Conservation (phyloP, 768 basidiomycete genomes). For the Tylopilus rubrobrunneus region DNA sequence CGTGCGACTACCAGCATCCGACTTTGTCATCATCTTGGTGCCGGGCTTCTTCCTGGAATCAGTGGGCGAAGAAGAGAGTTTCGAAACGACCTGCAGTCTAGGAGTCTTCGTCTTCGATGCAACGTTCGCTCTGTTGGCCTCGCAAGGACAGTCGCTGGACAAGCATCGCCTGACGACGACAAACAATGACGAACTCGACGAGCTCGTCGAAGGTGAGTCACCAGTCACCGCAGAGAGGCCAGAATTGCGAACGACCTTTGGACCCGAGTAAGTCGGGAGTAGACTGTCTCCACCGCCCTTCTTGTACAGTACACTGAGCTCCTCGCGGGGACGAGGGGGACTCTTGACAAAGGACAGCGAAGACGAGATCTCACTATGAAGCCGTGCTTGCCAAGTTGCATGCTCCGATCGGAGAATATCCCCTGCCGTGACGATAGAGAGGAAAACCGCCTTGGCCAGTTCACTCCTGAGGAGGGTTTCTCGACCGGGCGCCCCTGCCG, state of each 20-base stretch:
- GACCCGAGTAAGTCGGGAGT: neutral
- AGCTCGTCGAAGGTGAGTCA: neutral
- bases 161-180: conserved; percentile 11
- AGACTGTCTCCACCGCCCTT: neutral
- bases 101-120: neutral
- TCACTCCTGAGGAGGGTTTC: conserved; percentile 5
- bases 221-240: neutral
- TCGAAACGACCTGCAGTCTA: neutral
- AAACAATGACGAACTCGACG: conserved; percentile 2
- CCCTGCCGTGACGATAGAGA: conserved; percentile 7
- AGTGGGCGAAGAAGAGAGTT: neutral
- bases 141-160: conserved; percentile 13
- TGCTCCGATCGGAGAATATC: conserved; percentile 15
- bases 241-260: neutral
- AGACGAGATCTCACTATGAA: conserved; percentile 3
- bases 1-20: neutral
- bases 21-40: neutral
- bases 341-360: neutral
- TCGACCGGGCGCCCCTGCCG: neutral
- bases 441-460: conserved; percentile 6
- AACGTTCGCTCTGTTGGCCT: neutral
- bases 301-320: neutral
- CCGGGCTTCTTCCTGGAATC: neutral
- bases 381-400: conserved; percentile 10
- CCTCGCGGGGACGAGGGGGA: neutral